A percentile compares a stretch with the other conserved stretches of the same genome.
These are phyloP conservation scores for Violaceomyces palustris DNA, from an alignment of 1,284 basidiomycete genomes.

Conservation along the genomic window DNA sequence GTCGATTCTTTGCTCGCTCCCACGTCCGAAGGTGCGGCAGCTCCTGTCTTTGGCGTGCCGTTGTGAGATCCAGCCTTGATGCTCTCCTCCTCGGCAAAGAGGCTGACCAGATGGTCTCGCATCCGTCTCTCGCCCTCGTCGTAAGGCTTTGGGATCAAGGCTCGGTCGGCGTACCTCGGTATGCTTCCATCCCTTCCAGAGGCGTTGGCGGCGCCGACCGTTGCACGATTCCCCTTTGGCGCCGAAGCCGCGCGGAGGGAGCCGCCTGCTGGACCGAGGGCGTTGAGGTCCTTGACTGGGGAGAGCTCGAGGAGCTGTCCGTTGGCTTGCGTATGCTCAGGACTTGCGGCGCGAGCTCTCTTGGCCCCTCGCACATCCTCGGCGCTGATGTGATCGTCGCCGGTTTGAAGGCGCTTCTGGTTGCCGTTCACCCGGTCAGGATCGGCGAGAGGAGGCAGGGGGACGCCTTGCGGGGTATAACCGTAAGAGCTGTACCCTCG, in stretches of 20 bases:
- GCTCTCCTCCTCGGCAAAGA: conserved; percentile 43
- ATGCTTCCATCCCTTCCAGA: conserved; percentile 18
- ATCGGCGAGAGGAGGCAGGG: conserved; percentile 7
- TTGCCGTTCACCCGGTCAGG: conserved; percentile 2
- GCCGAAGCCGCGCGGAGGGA: conserved; percentile 39
- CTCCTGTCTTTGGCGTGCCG: too few relatives aligned
- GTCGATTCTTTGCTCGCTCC: too few relatives aligned
- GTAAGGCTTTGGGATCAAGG: conserved; percentile 34
- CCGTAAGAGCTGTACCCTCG: conserved; percentile 35
- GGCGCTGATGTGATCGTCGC: too few relatives aligned
- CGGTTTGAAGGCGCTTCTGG: too few relatives aligned
- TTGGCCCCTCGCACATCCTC: conserved; percentile 15
- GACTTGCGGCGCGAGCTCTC: conserved; percentile 18
- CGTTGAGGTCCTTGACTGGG: conserved; percentile 48
- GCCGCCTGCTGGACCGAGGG: conserved; percentile 37
- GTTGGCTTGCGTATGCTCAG: neutral
- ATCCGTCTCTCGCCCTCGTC: conserved; percentile 47
- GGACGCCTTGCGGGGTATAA: conserved; percentile 40
- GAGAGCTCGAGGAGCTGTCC: conserved; percentile 17
- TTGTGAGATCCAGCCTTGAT: too few relatives aligned
- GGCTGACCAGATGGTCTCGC: conserved; percentile 41
- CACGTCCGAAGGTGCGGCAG: too few relatives aligned
- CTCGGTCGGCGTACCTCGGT: conserved; percentile 48
- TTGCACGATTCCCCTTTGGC: conserved; percentile 19
- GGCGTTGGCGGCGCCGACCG: conserved; percentile 28